phyloP scores from a whole-genome alignment of 2,329 filamentous ascomycete genomes.

The Coniochaeta sp. region DNA sequence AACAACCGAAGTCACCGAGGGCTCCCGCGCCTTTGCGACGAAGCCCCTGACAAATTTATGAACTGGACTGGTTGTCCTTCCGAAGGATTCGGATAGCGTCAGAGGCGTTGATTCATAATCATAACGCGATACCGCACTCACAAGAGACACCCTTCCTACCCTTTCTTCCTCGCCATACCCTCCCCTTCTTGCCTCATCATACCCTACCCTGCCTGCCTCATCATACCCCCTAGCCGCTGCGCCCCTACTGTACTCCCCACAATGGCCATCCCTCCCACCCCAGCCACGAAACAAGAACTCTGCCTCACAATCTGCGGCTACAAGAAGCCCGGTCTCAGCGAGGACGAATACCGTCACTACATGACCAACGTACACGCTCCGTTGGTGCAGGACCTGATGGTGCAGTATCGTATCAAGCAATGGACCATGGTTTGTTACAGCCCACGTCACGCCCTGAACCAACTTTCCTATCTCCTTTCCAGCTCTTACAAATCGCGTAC shows the following conservation, averaged over 20 bases:
- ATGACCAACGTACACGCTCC: slow-evolving; percentile 40
- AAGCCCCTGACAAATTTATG: no score
- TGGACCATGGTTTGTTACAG: slow-evolving; percentile 32
- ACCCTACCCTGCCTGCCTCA: no score
- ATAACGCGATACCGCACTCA: no score
- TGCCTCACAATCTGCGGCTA: slow-evolving; percentile 44
- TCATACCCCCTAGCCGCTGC: no score
- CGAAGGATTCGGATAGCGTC: no score
- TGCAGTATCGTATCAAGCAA: slow-evolving; percentile 36
- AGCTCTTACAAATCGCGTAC: not conserved
- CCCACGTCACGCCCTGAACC: not conserved
- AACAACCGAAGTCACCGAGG: no score
- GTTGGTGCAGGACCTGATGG: slow-evolving; percentile 36
- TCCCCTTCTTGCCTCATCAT: no score
- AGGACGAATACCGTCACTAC: slow-evolving; percentile 37
- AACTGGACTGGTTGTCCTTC: no score
- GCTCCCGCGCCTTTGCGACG: no score
- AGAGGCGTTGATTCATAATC: no score
- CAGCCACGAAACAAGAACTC: slow-evolving; percentile 18
- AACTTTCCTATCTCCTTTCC: not conserved
- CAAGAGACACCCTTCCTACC: no score
- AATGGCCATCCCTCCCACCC: not conserved
- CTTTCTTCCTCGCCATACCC: no score
- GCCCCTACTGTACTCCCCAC: not conserved
- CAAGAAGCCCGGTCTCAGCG: slow-evolving; percentile 36